A percentile compares a stretch with the other conserved stretches of the same genome.
Evolutionary conservation across 2,329 filamentous ascomycete species (phyloP).

Genomic region (Ambrosiella cleistominuta): DNA sequence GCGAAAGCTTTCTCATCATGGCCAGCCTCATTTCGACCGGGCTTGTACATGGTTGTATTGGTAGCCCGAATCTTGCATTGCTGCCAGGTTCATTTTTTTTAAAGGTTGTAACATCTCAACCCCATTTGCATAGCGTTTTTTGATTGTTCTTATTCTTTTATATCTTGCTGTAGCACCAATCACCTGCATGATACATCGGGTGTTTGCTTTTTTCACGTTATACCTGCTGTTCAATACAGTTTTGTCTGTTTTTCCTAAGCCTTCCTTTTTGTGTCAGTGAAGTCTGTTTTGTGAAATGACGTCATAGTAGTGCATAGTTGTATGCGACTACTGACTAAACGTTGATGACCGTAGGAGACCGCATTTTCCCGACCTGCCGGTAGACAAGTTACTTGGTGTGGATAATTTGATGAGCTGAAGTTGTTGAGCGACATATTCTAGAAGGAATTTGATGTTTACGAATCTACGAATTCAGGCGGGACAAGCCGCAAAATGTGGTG

Average conservation of each 20-base stretch:
- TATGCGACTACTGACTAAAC: no score
- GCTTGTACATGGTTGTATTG: not conserved
- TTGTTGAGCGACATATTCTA: no score
- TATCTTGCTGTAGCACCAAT: not conserved
- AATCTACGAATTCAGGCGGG: not conserved
- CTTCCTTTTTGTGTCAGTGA: not conserved
- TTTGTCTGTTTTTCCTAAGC: not conserved
- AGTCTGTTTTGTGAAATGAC: not conserved
- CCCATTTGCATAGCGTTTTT: slow-evolving; percentile 9
- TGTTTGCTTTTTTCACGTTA: not conserved
- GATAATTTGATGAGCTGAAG: no score
- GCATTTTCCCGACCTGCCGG: not conserved
- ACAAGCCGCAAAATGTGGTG: not conserved
- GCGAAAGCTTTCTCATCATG: not conserved
- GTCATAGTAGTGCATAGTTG: not conserved
- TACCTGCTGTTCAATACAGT: not conserved
- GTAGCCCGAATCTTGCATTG: not conserved
- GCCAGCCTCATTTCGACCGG: not conserved
- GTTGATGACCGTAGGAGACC: no score
- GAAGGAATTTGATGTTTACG: not conserved
- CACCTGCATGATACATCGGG: not conserved
- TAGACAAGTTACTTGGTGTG: not conserved
- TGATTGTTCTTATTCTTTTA: not conserved
- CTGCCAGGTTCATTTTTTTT: not conserved
- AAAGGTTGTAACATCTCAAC: not conserved